Conservation (phyloP, 805 yeast species). For the Tetrapisispora arboricola region DNA sequence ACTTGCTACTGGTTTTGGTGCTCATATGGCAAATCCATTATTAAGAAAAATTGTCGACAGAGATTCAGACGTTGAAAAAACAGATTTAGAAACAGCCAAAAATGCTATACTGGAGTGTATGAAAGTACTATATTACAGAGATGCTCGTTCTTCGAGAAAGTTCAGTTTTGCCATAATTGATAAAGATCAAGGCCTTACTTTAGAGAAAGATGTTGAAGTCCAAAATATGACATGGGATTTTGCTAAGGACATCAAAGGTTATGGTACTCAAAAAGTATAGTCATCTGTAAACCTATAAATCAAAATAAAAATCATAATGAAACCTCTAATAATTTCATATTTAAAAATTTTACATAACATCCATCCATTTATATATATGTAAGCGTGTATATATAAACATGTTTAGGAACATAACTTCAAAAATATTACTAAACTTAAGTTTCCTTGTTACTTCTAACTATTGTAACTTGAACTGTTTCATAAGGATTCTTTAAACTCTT, state of each 20-base stretch:
- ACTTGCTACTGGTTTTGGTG: constrained; percentile 93
- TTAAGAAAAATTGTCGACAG: constrained; percentile 73
- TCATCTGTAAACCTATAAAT: not conserved
- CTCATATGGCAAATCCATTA: constrained; percentile 86
- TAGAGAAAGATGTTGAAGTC: constrained; percentile 58
- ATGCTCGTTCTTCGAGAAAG: constrained; percentile 85
- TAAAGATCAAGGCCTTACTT: constrained; percentile 47
- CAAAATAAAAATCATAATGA: not conserved
- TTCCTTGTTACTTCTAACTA: no score
- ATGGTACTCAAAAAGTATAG: constrained; percentile 59
- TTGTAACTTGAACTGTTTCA: no score
- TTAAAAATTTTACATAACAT: not conserved
- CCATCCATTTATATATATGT: not conserved
- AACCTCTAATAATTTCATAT: not conserved
- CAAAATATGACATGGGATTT: constrained; percentile 81
- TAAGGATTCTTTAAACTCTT: no score
- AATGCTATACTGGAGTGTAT: constrained; percentile 71
- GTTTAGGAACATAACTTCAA: not conserved
- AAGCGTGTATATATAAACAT: no score
- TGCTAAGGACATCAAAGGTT: constrained; percentile 81
- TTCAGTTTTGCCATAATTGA: constrained; percentile 72
- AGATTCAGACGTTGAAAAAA: constrained; percentile 63
- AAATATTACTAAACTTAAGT: no score
- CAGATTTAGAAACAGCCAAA: constrained; percentile 66
- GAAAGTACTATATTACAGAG: constrained; percentile 93